phyloP scores from a whole-genome alignment of 768 basidiomycete genomes.

The Leccinellum albellum region DNA sequence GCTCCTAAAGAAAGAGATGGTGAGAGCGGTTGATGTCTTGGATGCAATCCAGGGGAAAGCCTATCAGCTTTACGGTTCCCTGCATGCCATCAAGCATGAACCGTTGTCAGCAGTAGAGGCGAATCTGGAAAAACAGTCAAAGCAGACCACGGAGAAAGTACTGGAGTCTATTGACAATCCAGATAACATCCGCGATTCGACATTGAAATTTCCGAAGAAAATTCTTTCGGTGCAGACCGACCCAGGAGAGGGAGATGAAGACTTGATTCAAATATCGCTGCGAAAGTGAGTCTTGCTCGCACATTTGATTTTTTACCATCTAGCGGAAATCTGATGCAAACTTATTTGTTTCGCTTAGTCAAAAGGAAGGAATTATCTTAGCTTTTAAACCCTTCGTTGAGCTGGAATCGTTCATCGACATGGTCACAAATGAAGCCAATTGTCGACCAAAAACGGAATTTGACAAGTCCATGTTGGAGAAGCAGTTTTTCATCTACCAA shows the following conservation, averaged over 20 bases:
- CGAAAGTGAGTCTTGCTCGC: conserved; percentile 5
- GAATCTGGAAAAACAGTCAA: neutral
- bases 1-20: conserved; percentile 29
- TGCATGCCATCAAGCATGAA: neutral
- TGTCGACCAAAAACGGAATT: neutral
- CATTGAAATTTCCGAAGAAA: neutral
- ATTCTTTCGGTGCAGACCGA: neutral
- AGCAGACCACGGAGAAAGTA: neutral
- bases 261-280: conserved; percentile 13
- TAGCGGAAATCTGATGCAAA: neutral
- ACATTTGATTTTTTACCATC: neutral
- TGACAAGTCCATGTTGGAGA: neutral
- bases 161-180: neutral
- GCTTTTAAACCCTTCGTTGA: neutral
- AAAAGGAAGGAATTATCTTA: neutral
- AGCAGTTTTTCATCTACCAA: neutral
- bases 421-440: too few relatives aligned
- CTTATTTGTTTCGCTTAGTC: neutral
- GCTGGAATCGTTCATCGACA: neutral
- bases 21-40: conserved; percentile 16
- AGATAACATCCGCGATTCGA: neutral
- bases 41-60: conserved; percentile 20
- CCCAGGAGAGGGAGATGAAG: conserved; percentile 9
- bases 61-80: conserved; percentile 14
- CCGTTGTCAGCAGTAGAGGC: neutral